Percentiles rank a stretch among this genome's conserved stretches.
Conservation (phyloP, 2,329 filamentous ascomycete species). For the Penicillium sp. region DNA sequence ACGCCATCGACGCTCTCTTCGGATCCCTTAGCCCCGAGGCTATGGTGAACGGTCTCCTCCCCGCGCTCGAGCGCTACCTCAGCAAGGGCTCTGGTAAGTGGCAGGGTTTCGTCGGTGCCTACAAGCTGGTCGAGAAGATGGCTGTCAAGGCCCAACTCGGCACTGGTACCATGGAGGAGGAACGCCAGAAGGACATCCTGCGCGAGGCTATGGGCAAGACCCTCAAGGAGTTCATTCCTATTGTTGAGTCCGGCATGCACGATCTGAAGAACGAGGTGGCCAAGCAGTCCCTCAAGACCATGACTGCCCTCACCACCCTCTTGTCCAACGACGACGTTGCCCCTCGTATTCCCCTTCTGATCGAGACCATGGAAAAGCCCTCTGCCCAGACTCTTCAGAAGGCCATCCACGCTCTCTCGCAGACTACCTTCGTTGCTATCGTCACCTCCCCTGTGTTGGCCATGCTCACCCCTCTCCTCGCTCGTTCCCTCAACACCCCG, state of each 20-base stretch:
- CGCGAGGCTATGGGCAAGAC: constrained; percentile 81
- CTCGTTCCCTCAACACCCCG: constrained; percentile 90
- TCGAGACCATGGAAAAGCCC: constrained; percentile 94
- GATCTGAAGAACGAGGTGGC: constrained; percentile 82
- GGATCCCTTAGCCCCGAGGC: constrained; percentile 76
- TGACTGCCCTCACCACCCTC: constrained; percentile 85
- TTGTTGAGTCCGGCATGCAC: constrained; percentile 93
- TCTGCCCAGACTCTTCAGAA: constrained; percentile 87
- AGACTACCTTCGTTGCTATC: constrained; percentile 97
- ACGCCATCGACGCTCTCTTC: constrained; percentile 89
- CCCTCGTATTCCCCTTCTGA: constrained; percentile 84
- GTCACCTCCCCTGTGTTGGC: constrained; percentile 95
- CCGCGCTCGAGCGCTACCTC: constrained; percentile 73
- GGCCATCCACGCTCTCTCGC: constrained; percentile 92
- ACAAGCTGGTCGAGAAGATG: constrained; percentile 84
- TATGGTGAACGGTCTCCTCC: constrained; percentile 78
- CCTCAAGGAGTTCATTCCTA: constrained; percentile 81
- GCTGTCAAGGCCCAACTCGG: constrained; percentile 90
- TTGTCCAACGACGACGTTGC: constrained; percentile 96
- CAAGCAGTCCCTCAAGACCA: constrained; percentile 89
- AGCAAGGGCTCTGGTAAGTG: constrained; percentile 87
- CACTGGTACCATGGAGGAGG: constrained; percentile 80
- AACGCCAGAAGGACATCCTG: constrained; percentile 83
- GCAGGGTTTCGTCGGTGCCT: constrained; percentile 91
- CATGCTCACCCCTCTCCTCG: constrained; percentile 88